Conservation (phyloP, 768 basidiomycete genomes). For the Cantharellus cinnabarinus region DNA sequence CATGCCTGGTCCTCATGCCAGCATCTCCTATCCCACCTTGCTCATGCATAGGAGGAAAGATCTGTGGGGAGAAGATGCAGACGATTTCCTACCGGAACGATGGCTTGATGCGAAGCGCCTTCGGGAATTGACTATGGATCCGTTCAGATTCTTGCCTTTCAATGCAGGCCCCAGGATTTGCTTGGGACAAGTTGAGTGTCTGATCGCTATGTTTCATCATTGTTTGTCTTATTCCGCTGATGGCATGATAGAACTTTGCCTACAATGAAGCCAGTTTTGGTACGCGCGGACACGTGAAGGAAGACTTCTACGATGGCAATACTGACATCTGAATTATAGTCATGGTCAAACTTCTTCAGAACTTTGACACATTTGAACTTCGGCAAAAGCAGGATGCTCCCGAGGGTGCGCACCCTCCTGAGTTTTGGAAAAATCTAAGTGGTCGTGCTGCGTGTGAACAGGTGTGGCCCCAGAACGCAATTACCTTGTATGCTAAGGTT, state of each 20-base stretch:
- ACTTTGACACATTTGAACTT: constrained; percentile 3
- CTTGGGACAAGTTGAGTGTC: constrained; percentile 5
- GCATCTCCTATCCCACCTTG: constrained; percentile 1
- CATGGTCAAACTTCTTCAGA: constrained; percentile 5
- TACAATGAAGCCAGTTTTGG: constrained; percentile 6
- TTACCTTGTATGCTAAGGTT: constrained; percentile 8
- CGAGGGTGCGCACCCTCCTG: constrained; percentile 2
- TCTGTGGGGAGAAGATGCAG: constrained; percentile 18
- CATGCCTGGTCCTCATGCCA: constrained; percentile 6
- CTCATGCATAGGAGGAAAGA: constrained; percentile 14
- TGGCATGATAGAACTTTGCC: constrained; percentile 5
- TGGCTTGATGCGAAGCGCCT: constrained; percentile 21
- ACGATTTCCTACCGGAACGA: constrained; percentile 16
- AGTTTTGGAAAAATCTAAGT: constrained; percentile 1
- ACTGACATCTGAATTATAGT: background rate
- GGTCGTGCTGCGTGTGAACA: background rate
- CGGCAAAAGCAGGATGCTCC: constrained; percentile 4
- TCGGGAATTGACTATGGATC: constrained; percentile 4
- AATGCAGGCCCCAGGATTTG: constrained; percentile 1
- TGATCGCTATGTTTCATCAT: background rate
- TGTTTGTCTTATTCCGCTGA: background rate
- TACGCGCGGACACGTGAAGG: background rate
- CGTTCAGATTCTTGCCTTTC: background rate
- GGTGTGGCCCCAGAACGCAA: constrained; percentile 3
- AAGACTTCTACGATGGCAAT: background rate